Percentiles rank a stretch among this genome's conserved stretches.
Evolutionary conservation across 805 yeast species (phyloP).

Genomic region (Blastobotrys mokoenaii): DNA sequence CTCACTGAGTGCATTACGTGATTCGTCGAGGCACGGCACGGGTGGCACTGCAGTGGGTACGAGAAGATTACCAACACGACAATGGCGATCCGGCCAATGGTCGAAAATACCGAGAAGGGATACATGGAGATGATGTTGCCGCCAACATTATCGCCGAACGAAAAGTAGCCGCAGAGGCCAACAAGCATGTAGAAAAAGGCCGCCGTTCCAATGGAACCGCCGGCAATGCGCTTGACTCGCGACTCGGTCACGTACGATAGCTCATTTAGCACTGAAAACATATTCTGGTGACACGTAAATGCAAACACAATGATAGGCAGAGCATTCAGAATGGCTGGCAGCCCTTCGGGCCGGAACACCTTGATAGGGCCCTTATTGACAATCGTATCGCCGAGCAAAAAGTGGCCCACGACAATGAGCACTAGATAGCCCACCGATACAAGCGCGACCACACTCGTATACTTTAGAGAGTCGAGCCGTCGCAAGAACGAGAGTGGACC

Average conservation of each 20-base stretch:
- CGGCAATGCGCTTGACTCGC: slow-evolving; percentile 40
- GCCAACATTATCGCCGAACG: slow-evolving; percentile 72
- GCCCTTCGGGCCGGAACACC: slow-evolving; percentile 38
- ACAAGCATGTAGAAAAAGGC: slow-evolving; percentile 55
- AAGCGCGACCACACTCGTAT: slow-evolving; percentile 77
- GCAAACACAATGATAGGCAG: slow-evolving; percentile 93
- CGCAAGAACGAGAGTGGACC: slow-evolving; percentile 64
- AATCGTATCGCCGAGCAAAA: slow-evolving; percentile 46
- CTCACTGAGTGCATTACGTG: slow-evolving; percentile 48
- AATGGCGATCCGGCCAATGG: slow-evolving; percentile 73
- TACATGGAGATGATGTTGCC: slow-evolving; percentile 76
- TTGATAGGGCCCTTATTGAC: slow-evolving; percentile 43
- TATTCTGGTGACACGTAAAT: slow-evolving; percentile 92
- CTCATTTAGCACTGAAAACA: slow-evolving; percentile 84
- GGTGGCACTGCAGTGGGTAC: slow-evolving; percentile 88
- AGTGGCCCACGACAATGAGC: slow-evolving; percentile 66
- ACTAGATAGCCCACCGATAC: slow-evolving; percentile 73
- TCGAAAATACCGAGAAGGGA: slow-evolving; percentile 57
- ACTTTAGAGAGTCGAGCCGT: slow-evolving; percentile 72
- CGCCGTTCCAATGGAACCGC: slow-evolving; percentile 51
- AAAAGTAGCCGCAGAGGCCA: slow-evolving; percentile 75
- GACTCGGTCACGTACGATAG: slow-evolving; percentile 46
- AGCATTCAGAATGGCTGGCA: slow-evolving; percentile 46
- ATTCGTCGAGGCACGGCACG: slow-evolving; percentile 74
- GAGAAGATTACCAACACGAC: slow-evolving; percentile 72